These are phyloP conservation scores for Saccharomycopsis malanga DNA, from an alignment of 805 yeast species.

Conservation along the genomic window DNA sequence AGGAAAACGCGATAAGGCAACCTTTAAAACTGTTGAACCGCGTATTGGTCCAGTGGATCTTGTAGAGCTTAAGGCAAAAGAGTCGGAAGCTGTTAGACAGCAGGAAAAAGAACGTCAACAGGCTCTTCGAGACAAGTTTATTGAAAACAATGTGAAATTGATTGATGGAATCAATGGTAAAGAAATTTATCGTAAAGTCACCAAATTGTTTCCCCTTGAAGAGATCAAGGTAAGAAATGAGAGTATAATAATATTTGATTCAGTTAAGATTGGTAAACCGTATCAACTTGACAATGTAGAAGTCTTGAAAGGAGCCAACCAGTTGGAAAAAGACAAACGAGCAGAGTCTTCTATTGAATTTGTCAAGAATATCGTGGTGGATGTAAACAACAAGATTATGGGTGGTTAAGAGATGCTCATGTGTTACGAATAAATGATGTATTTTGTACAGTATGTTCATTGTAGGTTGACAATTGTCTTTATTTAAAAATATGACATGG, in stretches of 20 bases:
- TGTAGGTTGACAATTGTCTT: no score
- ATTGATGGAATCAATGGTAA: conserved; percentile 12
- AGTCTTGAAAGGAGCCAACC: neutral
- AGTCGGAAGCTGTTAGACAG: conserved; percentile 9
- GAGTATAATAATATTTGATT: conserved; percentile 6
- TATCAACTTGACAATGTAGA: conserved; percentile 6
- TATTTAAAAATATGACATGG: no score
- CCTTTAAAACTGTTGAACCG: conserved; percentile 11
- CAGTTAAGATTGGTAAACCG: conserved; percentile 8
- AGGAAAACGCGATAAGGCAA: conserved; percentile 1
- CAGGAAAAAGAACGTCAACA: conserved; percentile 14
- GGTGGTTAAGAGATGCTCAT: neutral
- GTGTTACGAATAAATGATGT: no score
- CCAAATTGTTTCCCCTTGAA: conserved; percentile 20
- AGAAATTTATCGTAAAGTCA: conserved; percentile 16
- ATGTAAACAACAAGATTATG: conserved; percentile 6
- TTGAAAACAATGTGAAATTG: conserved; percentile 6
- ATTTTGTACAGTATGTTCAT: no score
- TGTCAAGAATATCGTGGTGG: conserved; percentile 14
- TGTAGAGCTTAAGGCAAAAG: conserved; percentile 10
- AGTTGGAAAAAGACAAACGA: conserved; percentile 4
- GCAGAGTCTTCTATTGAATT: conserved; percentile 16
- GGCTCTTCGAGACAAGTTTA: conserved; percentile 5
- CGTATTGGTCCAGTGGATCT: conserved; percentile 6
- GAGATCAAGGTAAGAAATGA: conserved; percentile 14